phyloP scores from a whole-genome alignment of 2,329 filamentous ascomycete genomes.

The Nemania sp. region DNA sequence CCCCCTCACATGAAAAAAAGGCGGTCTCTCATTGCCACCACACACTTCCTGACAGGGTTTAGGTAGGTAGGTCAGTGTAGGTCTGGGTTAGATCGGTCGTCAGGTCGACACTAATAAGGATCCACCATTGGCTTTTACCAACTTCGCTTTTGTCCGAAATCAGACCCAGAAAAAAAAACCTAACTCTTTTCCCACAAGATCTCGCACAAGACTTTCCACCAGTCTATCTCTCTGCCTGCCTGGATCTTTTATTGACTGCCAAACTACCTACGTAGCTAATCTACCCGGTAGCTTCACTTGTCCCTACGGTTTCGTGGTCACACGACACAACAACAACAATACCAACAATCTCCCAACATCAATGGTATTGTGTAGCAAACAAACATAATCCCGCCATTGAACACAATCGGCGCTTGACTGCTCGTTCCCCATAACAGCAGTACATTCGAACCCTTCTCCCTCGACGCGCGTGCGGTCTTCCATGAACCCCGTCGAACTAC shows the following conservation, averaged over 20 bases:
- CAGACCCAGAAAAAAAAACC: constrained; percentile 15
- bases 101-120: constrained; percentile 10
- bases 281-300: neutral
- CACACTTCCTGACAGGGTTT: constrained; percentile 7
- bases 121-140: constrained; percentile 22
- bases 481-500: constrained; percentile 92
- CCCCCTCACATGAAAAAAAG: constrained; percentile 11
- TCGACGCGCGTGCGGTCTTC: constrained; percentile 60
- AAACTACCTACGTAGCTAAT: too few relatives aligned
- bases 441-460: constrained; percentile 43
- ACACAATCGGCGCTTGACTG: constrained; percentile 30
- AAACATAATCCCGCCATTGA: neutral
- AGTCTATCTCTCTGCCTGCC: constrained; percentile 1
- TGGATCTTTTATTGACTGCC: constrained; percentile 3
- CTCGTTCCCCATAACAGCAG: constrained; percentile 38
- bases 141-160: neutral
- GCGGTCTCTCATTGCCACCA: constrained; percentile 27
- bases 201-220: constrained; percentile 14
- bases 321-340: constrained; percentile 38
- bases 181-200: constrained; percentile 27
- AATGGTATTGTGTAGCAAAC: constrained; percentile 18
- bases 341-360: constrained; percentile 12
- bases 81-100: neutral
- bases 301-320: constrained; percentile 33
- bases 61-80: too few relatives aligned